A percentile compares a stretch with the other conserved stretches of the same genome.
phyloP scores from a whole-genome alignment of 371 early-diverging fungal species.

The Mucor indicus region DNA sequence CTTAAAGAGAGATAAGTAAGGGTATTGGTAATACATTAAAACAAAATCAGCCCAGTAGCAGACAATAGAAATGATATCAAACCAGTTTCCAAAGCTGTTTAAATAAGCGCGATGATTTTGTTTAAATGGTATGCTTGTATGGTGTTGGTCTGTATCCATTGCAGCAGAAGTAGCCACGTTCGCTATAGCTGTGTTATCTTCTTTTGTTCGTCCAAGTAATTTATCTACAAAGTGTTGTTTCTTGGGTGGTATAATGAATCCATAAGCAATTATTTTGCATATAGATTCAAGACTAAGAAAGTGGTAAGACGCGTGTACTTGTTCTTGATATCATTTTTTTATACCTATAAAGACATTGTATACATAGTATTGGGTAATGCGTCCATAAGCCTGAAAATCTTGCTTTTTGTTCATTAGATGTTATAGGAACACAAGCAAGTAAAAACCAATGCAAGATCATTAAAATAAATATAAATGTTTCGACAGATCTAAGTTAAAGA shows the following conservation, averaged over 20 bases:
- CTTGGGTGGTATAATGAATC: slow-evolving; percentile 36
- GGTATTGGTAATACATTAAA: slow-evolving; percentile 44
- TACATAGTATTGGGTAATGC: slow-evolving; percentile 43
- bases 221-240: neutral
- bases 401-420: slow-evolving; percentile 38
- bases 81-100: slow-evolving; percentile 42
- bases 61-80: slow-evolving; percentile 44
- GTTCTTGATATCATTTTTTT: neutral
- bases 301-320: neutral
- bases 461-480: slow-evolving; percentile 40
- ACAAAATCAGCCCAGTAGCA: slow-evolving; percentile 55
- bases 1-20: slow-evolving; percentile 51
- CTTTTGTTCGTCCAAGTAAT: neutral
- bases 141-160: neutral
- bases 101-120: slow-evolving; percentile 36
- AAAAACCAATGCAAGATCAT: slow-evolving; percentile 54
- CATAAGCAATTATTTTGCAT: slow-evolving; percentile 47
- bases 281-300: slow-evolving; percentile 18
- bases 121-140: neutral
- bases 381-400: slow-evolving; percentile 51
- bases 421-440: slow-evolving; percentile 51
- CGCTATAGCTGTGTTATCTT: neutral
- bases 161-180: too few species aligned
- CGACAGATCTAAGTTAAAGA: slow-evolving; percentile 30
- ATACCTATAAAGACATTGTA: slow-evolving; percentile 55